Base-by-base conservation (phyloP, 352 stramenopile species). In the Globisporangium viniferum region DNA sequence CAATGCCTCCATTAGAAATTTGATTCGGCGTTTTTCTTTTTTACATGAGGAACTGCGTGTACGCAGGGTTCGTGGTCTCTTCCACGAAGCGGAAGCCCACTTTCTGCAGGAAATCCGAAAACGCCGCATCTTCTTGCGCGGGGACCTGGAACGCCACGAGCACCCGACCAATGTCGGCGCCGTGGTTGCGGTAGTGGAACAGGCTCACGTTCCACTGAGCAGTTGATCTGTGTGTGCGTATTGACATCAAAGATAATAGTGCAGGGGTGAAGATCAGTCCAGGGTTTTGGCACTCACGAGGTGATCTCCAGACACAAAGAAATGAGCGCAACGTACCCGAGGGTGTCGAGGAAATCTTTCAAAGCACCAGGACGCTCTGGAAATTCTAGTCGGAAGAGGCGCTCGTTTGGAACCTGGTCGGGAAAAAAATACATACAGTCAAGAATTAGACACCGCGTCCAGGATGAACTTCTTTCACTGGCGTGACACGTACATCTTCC, bases 171-270 rank as follows among this genome's bases (percentile, higher is more conserved):
- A 99, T 98, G 71, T 99, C 97, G 73, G 97, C 96, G 62, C 97
- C 97, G 72, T 99, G 97, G 77, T 99, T 99, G 66, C 97, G 86
- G 72, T 99, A 99, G 78, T 99, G 97, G 77, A 99, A 99, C 10
- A 99, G 84, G 69, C 92, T 98, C 56, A 99, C 89, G 76, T 99
- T 99, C 94, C 94, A 99, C 39, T 82, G 82, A n/a, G 76, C 80
- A 1, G 70, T 63, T 58, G n/a, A 53, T 9, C 56, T 53, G 49
- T 20, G 33, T 24, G 49, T 18, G 12, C 18, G 10, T 12, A 44
- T 6, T 8, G 0, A 27, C 20, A 46, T 18, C n/a, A 58, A 44
- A 35, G 2, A 5, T 3, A 36, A 18, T 22, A 33, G 55, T 24
- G 7, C 14, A 24, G 36, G 1, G 55, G 4, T 22, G 3, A 9